Percentiles rank a stretch among this genome's conserved stretches.
Conservation (phyloP, 1,284 basidiomycete genomes). For the Melampsora larici-populina region DNA sequence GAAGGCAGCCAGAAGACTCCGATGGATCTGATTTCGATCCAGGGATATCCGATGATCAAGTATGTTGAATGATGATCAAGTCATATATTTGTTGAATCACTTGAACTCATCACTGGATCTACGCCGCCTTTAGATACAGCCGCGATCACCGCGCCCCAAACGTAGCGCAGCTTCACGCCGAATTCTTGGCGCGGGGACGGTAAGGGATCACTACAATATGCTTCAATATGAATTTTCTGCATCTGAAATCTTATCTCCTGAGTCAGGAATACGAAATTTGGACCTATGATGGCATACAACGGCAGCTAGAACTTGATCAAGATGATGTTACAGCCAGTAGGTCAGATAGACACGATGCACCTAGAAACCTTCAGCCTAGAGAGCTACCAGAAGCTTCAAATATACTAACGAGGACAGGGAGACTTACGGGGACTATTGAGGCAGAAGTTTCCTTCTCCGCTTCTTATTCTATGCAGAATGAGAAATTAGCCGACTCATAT, state of each 20-base stretch:
- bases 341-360: conserved; percentile 2
- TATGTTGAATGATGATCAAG: neutral
- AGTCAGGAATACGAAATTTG: neutral
- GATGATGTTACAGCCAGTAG: neutral
- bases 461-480: neutral
- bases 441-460: neutral
- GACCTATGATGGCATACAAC: neutral
- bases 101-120: neutral
- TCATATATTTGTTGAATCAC: neutral
- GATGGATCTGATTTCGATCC: neutral
- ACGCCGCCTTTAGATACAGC: neutral
- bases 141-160: neutral
- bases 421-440: neutral
- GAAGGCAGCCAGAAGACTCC: neutral
- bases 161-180: neutral
- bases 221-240: neutral
- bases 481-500: neutral
- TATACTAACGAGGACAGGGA: neutral
- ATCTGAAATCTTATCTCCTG: neutral
- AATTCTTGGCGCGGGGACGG: neutral
- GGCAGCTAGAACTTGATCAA: neutral
- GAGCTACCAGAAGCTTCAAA: neutral
- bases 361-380: neutral
- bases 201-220: neutral
- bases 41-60: neutral